A percentile compares a stretch with the other conserved stretches of the same genome.
phyloP scores from a whole-genome alignment of 2,329 filamentous ascomycete genomes.

The Talaromyces marneffei region DNA sequence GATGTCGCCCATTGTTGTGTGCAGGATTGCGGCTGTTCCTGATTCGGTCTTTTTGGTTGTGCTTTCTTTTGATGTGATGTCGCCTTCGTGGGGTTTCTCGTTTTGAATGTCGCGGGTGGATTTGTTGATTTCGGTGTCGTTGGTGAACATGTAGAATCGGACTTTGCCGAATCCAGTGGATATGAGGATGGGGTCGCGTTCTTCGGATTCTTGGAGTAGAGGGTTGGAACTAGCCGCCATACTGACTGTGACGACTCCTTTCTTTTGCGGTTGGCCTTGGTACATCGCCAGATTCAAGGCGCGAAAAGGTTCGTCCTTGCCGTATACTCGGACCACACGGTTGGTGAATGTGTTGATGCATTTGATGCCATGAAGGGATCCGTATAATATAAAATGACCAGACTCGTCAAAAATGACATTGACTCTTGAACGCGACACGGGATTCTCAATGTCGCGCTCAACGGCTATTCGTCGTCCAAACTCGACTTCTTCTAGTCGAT shows the following conservation, averaged over 20 bases:
- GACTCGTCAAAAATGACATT: conserved; percentile 96
- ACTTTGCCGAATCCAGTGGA: conserved; percentile 78
- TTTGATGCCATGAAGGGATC: conserved; percentile 86
- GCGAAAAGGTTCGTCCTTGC: conserved; percentile 80
- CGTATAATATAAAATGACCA: conserved; percentile 89
- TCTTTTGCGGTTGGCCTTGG: conserved; percentile 92
- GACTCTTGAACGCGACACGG: conserved; percentile 60
- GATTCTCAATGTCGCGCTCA: conserved; percentile 77
- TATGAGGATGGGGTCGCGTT: conserved; percentile 81
- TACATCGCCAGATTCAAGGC: conserved; percentile 80
- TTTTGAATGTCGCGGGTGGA: conserved; percentile 88
- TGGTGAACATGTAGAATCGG: conserved; percentile 97
- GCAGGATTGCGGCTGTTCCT: conserved; percentile 74
- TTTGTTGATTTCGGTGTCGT: conserved; percentile 76
- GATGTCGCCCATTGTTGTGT: conserved; percentile 92
- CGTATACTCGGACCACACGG: conserved; percentile 82
- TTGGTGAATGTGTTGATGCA: conserved; percentile 96
- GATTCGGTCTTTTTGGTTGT: conserved; percentile 59
- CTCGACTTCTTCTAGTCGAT: conserved; percentile 81
- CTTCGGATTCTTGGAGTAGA: conserved; percentile 83
- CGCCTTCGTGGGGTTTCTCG: conserved; percentile 71
- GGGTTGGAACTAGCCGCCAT: conserved; percentile 97
- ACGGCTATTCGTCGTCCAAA: conserved; percentile 82
- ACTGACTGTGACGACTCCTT: conserved; percentile 84
- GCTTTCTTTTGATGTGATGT: conserved; percentile 34